phyloP scores from a whole-genome alignment of 495 filamentous ascomycete genomes.

The Hapsidospora chrysogenum region DNA sequence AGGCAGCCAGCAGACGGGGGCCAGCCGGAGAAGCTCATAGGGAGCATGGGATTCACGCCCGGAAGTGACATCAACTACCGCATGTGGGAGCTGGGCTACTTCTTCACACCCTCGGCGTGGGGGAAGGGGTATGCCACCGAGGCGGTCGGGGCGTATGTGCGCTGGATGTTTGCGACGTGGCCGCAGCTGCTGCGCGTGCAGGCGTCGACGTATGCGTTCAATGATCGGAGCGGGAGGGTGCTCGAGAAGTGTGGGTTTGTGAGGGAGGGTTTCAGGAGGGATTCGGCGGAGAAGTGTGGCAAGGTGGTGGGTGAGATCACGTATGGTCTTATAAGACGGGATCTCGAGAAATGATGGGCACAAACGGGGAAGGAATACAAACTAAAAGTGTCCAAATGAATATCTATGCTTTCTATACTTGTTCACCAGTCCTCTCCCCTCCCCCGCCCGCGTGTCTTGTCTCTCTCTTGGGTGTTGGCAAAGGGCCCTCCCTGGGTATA shows the following conservation, averaged over 20 bases:
- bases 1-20: too few species aligned
- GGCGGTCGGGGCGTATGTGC: constrained; percentile 7
- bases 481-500: too few species aligned
- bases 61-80: constrained; percentile 12
- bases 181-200: constrained; percentile 17
- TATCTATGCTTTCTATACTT: too few species aligned
- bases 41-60: constrained; percentile 16
- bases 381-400: too few species aligned
- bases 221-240: constrained; percentile 16
- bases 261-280: constrained; percentile 18
- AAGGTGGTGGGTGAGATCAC: constrained; percentile 12
- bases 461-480: too few species aligned
- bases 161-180: constrained; percentile 18
- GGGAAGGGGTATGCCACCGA: constrained; percentile 20
- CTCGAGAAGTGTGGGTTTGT: constrained; percentile 18
- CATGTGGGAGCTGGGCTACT: constrained; percentile 23
- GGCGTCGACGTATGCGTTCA: constrained; percentile 12
- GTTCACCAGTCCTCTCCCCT: too few species aligned
- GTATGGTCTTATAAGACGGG: constrained; percentile 19
- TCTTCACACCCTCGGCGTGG: constrained; percentile 16
- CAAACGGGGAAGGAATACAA: too few species aligned
- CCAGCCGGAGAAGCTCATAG: constrained; percentile 5
- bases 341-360: too few species aligned
- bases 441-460: too few species aligned
- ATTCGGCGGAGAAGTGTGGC: constrained; percentile 17